A percentile compares a stretch with the other conserved stretches of the same genome.
Evolutionary conservation across 768 basidiomycete genomes (phyloP).

Genomic region (Amanita jacksonii): DNA sequence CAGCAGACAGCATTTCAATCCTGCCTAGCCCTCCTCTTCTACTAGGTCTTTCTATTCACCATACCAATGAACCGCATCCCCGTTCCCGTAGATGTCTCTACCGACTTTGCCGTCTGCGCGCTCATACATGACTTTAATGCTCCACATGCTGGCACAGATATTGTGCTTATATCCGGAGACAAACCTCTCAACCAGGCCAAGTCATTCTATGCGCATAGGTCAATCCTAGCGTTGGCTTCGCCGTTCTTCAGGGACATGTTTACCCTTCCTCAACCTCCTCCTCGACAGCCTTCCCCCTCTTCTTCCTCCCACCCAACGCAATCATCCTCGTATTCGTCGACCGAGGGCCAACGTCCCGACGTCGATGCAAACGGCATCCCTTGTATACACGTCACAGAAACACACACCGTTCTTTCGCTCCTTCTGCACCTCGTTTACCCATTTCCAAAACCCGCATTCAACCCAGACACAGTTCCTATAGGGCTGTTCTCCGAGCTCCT

Average conservation of each 20-base stretch:
- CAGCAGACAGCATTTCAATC: too few relatives aligned
- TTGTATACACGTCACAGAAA: constrained; percentile 48
- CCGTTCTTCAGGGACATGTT: constrained; percentile 67
- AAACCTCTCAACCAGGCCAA: constrained; percentile 20
- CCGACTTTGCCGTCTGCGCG: too few relatives aligned
- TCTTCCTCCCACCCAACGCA: too few relatives aligned
- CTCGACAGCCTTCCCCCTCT: too few relatives aligned
- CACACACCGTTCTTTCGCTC: constrained; percentile 30
- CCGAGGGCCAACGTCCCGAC: too few relatives aligned
- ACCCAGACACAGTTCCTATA: constrained; percentile 35
- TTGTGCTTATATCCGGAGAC: constrained; percentile 35
- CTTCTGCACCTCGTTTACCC: constrained; percentile 59
- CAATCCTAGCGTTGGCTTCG: constrained; percentile 53
- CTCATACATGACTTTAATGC: constrained; percentile 11
- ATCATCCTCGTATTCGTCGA: too few relatives aligned
- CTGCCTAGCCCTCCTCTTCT: too few relatives aligned
- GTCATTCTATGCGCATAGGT: constrained; percentile 53
- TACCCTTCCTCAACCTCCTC: constrained; percentile 41
- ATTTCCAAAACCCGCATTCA: constrained; percentile 40
- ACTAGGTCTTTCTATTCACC: too few relatives aligned
- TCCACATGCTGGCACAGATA: constrained; percentile 34
- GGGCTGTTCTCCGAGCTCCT: constrained; percentile 33
- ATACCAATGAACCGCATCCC: too few relatives aligned
- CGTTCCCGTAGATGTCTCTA: too few relatives aligned
- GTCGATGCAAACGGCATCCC: constrained; percentile 20